Evolutionary conservation across 2,329 filamentous ascomycete genomes (phyloP).

Genomic region (Camptophora hylomeconis): DNA sequence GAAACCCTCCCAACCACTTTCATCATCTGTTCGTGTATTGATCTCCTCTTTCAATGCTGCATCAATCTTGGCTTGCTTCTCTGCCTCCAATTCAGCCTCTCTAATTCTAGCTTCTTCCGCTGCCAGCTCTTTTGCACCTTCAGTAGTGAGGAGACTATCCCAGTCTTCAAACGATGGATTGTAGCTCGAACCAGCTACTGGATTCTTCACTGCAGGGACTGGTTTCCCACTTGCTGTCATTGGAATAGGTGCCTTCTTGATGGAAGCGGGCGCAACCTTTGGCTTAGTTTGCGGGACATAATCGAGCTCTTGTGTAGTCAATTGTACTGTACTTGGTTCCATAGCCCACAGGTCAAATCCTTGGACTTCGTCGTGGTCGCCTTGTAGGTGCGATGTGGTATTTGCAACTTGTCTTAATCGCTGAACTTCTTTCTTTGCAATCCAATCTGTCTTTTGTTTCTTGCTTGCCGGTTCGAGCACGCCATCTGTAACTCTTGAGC

Average conservation of each 20-base stretch:
- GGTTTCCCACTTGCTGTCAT: constrained; percentile 70
- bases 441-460: constrained; percentile 62
- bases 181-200: constrained; percentile 76
- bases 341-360: constrained; percentile 64
- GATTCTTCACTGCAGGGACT: constrained; percentile 65
- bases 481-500: constrained; percentile 58
- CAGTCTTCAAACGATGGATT: constrained; percentile 84
- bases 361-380: constrained; percentile 31
- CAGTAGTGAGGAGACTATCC: constrained; percentile 58
- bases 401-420: constrained; percentile 48
- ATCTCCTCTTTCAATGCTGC: constrained; percentile 66
- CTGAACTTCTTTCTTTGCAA: constrained; percentile 72
- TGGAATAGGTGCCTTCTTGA: constrained; percentile 66
- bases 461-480: constrained; percentile 56
- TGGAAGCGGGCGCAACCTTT: constrained; percentile 59
- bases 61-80: constrained; percentile 55
- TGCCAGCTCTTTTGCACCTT: constrained; percentile 67
- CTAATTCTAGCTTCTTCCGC: constrained; percentile 64
- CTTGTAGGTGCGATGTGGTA: constrained; percentile 8
- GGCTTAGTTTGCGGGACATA: constrained; percentile 56
- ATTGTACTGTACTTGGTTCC: constrained; percentile 22
- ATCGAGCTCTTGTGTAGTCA: constrained; percentile 26
- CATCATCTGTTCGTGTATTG: constrained; percentile 66
- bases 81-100: constrained; percentile 39
- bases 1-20: constrained; percentile 82